Evolutionary conservation across 148 eudicot species (phyloP).

Genomic region (Polygonum aviculare): DNA sequence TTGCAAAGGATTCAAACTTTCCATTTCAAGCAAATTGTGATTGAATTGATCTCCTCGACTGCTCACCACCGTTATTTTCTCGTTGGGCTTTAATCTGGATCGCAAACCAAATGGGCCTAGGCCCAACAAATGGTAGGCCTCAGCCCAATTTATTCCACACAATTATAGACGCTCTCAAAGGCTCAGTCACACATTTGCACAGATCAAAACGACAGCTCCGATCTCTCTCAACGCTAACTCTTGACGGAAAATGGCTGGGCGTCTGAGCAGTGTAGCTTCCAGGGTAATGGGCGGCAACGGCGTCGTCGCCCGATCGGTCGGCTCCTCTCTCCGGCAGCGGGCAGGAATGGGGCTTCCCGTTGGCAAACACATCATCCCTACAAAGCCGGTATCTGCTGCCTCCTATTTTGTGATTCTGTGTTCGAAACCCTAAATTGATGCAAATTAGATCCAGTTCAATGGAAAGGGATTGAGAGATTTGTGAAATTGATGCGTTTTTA

Average conservation of each 20-base stretch:
- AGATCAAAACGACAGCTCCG: conserved; percentile 4
- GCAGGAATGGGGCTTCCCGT: conserved; percentile 94
- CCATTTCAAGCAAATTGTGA: neutral
- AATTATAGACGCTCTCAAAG: neutral
- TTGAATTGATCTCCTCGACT: neutral
- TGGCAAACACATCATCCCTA: conserved; percentile 84
- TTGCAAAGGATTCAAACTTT: neutral
- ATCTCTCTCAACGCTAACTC: neutral
- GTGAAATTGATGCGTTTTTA: neutral
- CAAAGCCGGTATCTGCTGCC: conserved; percentile 46
- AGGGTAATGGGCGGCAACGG: conserved; percentile 67
- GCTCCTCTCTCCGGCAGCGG: conserved; percentile 62
- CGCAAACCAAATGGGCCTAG: no score
- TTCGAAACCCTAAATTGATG: conserved; percentile 5
- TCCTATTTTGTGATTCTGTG: neutral
- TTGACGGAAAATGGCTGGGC: conserved; percentile 49
- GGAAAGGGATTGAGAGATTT: neutral
- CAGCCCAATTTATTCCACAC: neutral
- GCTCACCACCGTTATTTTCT: no score
- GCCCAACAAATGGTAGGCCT: neutral
- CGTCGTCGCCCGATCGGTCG: conserved; percentile 53
- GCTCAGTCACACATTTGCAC: neutral
- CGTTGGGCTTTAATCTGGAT: no score
- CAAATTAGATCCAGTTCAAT: neutral
- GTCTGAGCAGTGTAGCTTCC: conserved; percentile 59